These are phyloP conservation scores for Nicotiana rustica DNA, from an alignment of 305 asterid genomes.

Conservation along the genomic window DNA sequence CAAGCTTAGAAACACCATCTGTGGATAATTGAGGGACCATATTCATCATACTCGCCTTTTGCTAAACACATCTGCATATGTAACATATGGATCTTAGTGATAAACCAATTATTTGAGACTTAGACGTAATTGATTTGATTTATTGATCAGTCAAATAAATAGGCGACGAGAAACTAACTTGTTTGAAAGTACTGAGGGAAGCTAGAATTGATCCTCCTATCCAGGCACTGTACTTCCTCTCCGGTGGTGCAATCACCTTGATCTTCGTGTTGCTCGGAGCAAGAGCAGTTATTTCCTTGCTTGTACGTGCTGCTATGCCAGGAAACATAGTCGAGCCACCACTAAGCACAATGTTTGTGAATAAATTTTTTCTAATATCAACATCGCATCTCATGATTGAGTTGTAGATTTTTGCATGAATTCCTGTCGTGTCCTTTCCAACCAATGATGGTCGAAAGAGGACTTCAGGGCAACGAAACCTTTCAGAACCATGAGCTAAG, in stretches of 20 bases:
- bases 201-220: slow-evolving; percentile 19
- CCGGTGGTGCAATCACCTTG: background rate
- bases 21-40: background rate
- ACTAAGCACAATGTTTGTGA: slow-evolving; percentile 5
- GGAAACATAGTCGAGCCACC: slow-evolving; percentile 27
- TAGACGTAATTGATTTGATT: background rate
- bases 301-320: background rate
- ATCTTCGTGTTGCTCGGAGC: slow-evolving; percentile 10
- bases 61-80: background rate
- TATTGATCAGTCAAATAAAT: too few relatives aligned
- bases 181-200: slow-evolving; percentile 29
- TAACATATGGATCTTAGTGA: too few relatives aligned
- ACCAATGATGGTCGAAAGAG: background rate
- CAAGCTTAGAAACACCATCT: background rate
- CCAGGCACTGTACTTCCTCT: background rate
- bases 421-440: background rate
- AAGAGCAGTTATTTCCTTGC: background rate
- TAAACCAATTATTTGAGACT: background rate
- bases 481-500: background rate
- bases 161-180: background rate
- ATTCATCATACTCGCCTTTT: background rate
- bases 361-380: slow-evolving; percentile 16
- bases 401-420: background rate
- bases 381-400: slow-evolving; percentile 8
- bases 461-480: background rate